These are phyloP conservation scores for Pyrenochaeta sp. DNA, from an alignment of 2,329 filamentous ascomycete genomes.

Conservation along the genomic window DNA sequence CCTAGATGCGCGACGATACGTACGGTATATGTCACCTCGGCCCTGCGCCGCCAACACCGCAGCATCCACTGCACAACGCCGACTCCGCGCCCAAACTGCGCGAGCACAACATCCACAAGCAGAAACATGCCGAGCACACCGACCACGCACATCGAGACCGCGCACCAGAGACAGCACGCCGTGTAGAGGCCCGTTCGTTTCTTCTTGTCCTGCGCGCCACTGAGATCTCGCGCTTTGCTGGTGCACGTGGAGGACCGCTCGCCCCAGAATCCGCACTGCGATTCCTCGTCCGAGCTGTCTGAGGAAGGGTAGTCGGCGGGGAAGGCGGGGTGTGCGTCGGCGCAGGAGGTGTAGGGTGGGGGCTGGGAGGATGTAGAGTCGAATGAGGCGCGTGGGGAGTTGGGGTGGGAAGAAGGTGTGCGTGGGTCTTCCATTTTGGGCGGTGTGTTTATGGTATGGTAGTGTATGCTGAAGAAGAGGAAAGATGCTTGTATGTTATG, in stretches of 20 bases:
- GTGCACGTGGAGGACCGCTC: slow-evolving; percentile 1
- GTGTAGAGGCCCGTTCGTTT: not conserved
- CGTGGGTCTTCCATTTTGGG: too few species aligned
- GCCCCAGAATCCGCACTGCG: slow-evolving; percentile 16
- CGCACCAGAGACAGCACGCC: slow-evolving; percentile 12
- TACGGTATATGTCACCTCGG: slow-evolving; percentile 8
- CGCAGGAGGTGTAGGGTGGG: not conserved
- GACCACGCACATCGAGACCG: slow-evolving; percentile 5
- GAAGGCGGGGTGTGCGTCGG: not conserved
- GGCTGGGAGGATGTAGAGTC: slow-evolving; percentile 13
- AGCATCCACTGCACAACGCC: slow-evolving; percentile 10
- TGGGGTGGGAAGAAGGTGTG: slow-evolving; percentile 4
- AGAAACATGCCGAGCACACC: slow-evolving; percentile 7
- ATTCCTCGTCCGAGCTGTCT: slow-evolving; percentile 13
- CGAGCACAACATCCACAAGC: slow-evolving; percentile 5
- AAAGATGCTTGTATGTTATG: slow-evolving; percentile 10
- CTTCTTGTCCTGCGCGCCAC: not conserved
- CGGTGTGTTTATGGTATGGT: slow-evolving; percentile 5
- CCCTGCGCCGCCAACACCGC: not conserved
- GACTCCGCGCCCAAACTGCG: slow-evolving; percentile 10
- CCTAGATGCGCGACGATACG: too few species aligned
- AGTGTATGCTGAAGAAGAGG: not conserved
- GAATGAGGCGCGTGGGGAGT: slow-evolving; percentile 17
- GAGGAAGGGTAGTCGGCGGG: not conserved
- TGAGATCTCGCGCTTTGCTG: not conserved